These are phyloP conservation scores for Alternaria burnsii DNA, from an alignment of 2,329 filamentous ascomycete species.

Conservation along the genomic window DNA sequence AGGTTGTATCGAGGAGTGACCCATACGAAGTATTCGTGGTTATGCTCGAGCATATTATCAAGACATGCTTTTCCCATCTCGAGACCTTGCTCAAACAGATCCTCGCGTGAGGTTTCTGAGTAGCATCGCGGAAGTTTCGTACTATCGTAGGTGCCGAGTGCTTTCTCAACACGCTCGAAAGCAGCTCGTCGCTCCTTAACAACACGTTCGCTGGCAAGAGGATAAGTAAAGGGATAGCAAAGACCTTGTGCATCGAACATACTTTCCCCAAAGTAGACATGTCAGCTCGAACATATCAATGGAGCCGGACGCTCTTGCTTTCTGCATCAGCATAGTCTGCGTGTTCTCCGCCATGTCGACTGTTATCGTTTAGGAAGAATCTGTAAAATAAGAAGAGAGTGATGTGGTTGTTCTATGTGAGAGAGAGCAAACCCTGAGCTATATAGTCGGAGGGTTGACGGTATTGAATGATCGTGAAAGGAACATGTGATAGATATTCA, in stretches of 20 bases:
- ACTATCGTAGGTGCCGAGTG: slow-evolving; percentile 22
- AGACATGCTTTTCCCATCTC: slow-evolving; percentile 31
- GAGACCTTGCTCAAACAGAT: slow-evolving; percentile 33
- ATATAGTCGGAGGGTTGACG: too few relatives aligned
- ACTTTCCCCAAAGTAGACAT: slow-evolving; percentile 8
- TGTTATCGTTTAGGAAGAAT: not conserved
- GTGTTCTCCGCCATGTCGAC: slow-evolving; percentile 6
- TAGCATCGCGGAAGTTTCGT: slow-evolving; percentile 36
- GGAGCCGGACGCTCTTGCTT: slow-evolving; percentile 16
- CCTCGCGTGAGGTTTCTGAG: slow-evolving; percentile 33
- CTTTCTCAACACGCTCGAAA: slow-evolving; percentile 26
- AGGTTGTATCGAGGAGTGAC: slow-evolving; percentile 24
- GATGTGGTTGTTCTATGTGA: too few relatives aligned
- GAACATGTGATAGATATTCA: too few relatives aligned
- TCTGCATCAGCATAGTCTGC: slow-evolving; percentile 18
- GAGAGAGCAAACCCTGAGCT: too few relatives aligned
- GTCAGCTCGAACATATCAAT: slow-evolving; percentile 17
- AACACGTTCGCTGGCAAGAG: slow-evolving; percentile 11
- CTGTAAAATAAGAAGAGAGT: too few relatives aligned
- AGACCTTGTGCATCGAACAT: not conserved
- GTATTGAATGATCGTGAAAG: too few relatives aligned
- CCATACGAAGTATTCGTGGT: slow-evolving; percentile 33
- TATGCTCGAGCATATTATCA: slow-evolving; percentile 28
- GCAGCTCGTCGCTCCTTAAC: slow-evolving; percentile 23
- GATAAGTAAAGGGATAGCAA: not conserved